Base-by-base conservation (phyloP, 2,329 filamentous ascomycete species). In the Malbranchea cinnamomea region DNA sequence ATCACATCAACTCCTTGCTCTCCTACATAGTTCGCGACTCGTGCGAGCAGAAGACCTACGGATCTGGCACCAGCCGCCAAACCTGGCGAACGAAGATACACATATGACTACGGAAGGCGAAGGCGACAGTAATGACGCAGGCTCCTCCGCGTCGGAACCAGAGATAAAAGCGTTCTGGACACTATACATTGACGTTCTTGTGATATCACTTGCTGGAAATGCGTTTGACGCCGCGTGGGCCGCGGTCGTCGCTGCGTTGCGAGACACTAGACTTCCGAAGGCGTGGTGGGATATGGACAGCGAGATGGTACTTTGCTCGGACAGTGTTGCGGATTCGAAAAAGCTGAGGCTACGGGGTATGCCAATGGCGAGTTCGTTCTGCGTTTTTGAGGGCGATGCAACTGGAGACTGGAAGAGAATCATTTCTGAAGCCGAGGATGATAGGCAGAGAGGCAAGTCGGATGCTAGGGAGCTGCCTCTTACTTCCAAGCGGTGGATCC, bases 111-210 rank as follows among this genome's bases (percentile, higher is more conserved):
- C 63, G 10, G 61, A 66, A 13, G 60, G 63, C 3, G 54, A 60
- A 32, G 48, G 56, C 14, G 42, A 44, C 22, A 41, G 45, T 4
- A 36, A 39, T 8, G 38, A 43, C 2, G 41, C 40, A 15, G 38
- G 40, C 25, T 26, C 40, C 2, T 45, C 53, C 9, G 41, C 45
- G 23, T n/a, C 21, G 15, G 23, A 12, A 15, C 50, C 52, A 5
- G 65, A 73, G 38, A 55, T 87, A 7, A 87, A 80, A 50, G 89
- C 78, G 0, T 95, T 91, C 54, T 98, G 87, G 89, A 76, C 81
- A 6, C 71, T 98, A 12, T 94, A 93, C 54, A 80, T 98, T 41
- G 87, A 95, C 49, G 66, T 94, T n/a, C 70, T 94, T 48, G 89
- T 93, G 57, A 77, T 98, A 41, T 91, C 82, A 0, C 73, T 93